Evolutionary conservation across 1,284 basidiomycete species (phyloP).

Genomic region (Tetrapyrgos nigripes): DNA sequence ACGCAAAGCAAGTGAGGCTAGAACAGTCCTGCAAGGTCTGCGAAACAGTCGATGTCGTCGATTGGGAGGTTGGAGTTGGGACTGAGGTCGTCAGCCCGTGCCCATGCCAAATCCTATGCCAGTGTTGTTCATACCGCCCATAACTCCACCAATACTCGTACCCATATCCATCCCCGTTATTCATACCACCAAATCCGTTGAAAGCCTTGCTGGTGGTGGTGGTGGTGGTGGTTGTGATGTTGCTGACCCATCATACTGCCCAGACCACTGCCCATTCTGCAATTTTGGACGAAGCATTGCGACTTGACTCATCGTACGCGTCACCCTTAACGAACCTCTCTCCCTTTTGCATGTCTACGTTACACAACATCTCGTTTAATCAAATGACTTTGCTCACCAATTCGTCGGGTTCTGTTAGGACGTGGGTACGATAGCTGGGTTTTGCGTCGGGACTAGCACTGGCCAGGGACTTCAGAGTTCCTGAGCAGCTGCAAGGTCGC

Average conservation of each 20-base stretch:
- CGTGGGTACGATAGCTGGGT: conserved; percentile 92
- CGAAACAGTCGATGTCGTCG: conserved; percentile 48
- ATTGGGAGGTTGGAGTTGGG: conserved; percentile 26
- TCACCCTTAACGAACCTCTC: conserved; percentile 89
- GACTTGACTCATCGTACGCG: conserved; percentile 97
- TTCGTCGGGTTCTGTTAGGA: conserved; percentile 91
- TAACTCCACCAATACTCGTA: background rate
- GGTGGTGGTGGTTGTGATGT: too few relatives aligned
- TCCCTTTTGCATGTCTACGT: conserved; percentile 74
- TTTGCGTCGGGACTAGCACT: conserved; percentile 96
- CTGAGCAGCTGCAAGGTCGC: conserved; percentile 95
- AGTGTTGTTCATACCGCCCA: background rate
- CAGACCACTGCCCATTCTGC: conserved; percentile 63
- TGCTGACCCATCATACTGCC: background rate
- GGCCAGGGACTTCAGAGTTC: conserved; percentile 95
- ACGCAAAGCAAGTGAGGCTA: too few relatives aligned
- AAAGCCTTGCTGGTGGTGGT: conserved; percentile 3
- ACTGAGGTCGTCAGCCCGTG: conserved; percentile 24
- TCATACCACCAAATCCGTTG: background rate
- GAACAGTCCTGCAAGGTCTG: conserved; percentile 78
- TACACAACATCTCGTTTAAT: conserved; percentile 96
- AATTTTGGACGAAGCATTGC: conserved; percentile 91
- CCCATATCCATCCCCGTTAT: conserved; percentile 7
- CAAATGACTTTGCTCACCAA: conserved; percentile 94
- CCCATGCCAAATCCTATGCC: background rate